Percentiles rank a stretch among this genome's conserved stretches.
Evolutionary conservation across 306 rosid species (phyloP).

Genomic region (Ammopiptanthus mongolicus): DNA sequence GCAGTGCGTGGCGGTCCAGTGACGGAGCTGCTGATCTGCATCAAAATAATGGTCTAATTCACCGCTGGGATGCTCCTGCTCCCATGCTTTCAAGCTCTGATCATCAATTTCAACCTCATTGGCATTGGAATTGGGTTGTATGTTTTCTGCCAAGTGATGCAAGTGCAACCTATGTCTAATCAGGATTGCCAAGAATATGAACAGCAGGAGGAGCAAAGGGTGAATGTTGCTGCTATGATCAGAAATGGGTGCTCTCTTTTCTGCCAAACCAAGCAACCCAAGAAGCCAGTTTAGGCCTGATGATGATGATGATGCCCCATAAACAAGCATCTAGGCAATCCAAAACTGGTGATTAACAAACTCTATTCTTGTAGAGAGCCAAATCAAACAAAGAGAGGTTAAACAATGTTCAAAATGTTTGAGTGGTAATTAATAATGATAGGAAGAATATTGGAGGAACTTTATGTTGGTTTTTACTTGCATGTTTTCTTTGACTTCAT

Average conservation of each 20-base stretch:
- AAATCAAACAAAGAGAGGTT: neutral
- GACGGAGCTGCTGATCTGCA: neutral
- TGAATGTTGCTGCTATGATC: neutral
- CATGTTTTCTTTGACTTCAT: neutral
- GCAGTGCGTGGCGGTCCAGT: neutral
- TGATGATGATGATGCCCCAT: constrained; percentile 17
- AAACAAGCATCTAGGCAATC: constrained; percentile 18
- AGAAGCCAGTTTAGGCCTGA: constrained; percentile 18
- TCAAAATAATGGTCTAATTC: neutral
- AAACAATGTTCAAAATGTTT: neutral
- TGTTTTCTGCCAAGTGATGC: neutral
- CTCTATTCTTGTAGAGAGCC: neutral
- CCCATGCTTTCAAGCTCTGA: neutral
- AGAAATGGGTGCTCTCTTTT: constrained; percentile 7
- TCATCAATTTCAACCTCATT: neutral
- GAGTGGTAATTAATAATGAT: neutral
- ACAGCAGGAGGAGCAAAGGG: neutral
- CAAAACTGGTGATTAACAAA: neutral
- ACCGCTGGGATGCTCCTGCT: neutral
- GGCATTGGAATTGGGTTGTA: neutral
- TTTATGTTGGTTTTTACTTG: neutral
- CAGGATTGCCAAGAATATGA: neutral
- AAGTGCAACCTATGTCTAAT: neutral
- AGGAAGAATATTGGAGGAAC: neutral
- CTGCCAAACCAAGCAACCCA: constrained; percentile 17